Evolutionary conservation across 352 stramenopile species (phyloP).

Genomic region (Globisporangium okanoganense): DNA sequence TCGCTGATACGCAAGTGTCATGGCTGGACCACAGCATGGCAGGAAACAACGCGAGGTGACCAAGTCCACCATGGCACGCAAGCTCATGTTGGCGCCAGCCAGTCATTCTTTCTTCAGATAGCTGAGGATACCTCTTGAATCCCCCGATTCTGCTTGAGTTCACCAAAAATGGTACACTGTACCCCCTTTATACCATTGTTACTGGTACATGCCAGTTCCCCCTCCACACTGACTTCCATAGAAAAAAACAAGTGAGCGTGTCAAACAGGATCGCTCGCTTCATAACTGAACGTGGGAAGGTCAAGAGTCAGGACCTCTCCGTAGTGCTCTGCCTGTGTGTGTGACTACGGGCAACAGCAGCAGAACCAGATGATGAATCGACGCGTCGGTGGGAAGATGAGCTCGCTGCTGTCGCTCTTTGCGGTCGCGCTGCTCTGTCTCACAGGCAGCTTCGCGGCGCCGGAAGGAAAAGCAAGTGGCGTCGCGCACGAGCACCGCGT

Average conservation of each 20-base stretch:
- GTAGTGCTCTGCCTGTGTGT: background rate
- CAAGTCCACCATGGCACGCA: too few species aligned
- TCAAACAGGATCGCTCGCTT: background rate
- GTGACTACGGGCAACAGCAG: background rate
- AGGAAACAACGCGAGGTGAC: too few species aligned
- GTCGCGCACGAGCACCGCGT: conserved; percentile 42
- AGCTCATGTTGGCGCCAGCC: too few species aligned
- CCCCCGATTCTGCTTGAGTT: too few species aligned
- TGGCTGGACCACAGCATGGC: too few species aligned
- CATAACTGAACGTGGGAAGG: background rate
- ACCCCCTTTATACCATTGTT: background rate
- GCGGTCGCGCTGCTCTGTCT: background rate
- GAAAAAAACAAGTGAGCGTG: background rate
- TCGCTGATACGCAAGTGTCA: too few species aligned
- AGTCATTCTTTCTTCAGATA: too few species aligned
- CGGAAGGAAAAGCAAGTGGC: conserved; percentile 4
- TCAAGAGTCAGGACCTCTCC: background rate
- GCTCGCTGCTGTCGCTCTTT: conserved; percentile 4
- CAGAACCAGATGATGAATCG: background rate
- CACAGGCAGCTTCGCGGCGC: background rate
- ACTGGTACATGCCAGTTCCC: conserved; percentile 1
- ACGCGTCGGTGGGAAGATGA: background rate
- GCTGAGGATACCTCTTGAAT: too few species aligned
- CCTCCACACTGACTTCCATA: conserved; percentile 1
- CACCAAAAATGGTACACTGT: conserved; percentile 9